Evolutionary conservation across 768 basidiomycete genomes (phyloP).

Genomic region (Tylopilus rubrobrunneus): DNA sequence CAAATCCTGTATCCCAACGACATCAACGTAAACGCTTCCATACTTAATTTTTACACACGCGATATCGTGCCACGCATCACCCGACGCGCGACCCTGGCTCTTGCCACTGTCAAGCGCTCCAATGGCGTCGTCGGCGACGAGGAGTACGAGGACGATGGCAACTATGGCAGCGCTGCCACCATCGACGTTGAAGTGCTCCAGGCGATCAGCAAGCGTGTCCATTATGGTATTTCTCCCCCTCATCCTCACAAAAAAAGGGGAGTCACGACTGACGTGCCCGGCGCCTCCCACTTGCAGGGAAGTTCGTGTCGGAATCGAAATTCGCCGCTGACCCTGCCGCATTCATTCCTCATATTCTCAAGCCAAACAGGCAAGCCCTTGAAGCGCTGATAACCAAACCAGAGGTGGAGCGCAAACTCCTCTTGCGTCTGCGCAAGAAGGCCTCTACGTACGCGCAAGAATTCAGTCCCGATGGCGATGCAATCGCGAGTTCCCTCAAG

Average conservation of each 20-base stretch:
- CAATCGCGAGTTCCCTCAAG: constrained; percentile 34
- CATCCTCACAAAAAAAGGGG: too few relatives aligned
- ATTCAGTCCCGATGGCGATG: constrained; percentile 64
- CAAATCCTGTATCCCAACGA: constrained; percentile 72
- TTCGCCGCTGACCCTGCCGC: constrained; percentile 81
- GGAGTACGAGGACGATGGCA: constrained; percentile 89
- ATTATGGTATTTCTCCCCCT: constrained; percentile 65
- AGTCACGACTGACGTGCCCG: too few relatives aligned
- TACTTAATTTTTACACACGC: constrained; percentile 84
- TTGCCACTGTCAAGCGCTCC: constrained; percentile 63
- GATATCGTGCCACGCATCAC: constrained; percentile 90
- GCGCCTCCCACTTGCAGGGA: constrained; percentile 51
- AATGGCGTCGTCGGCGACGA: constrained; percentile 62
- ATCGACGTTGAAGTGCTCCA: constrained; percentile 97
- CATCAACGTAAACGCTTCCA: constrained; percentile 83
- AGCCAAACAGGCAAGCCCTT: constrained; percentile 71
- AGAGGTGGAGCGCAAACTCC: constrained; percentile 83
- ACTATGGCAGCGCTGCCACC: constrained; percentile 94
- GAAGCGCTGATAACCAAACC: constrained; percentile 95
- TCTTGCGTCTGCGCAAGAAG: constrained; percentile 84
- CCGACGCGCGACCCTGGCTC: constrained; percentile 58
- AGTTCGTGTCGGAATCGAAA: constrained; percentile 98
- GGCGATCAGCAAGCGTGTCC: constrained; percentile 95
- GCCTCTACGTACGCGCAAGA: constrained; percentile 78
- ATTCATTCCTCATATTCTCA: constrained; percentile 89